Base-by-base conservation (phyloP, 139 green algal genomes). In the Zygnema cylindricum region DNA sequence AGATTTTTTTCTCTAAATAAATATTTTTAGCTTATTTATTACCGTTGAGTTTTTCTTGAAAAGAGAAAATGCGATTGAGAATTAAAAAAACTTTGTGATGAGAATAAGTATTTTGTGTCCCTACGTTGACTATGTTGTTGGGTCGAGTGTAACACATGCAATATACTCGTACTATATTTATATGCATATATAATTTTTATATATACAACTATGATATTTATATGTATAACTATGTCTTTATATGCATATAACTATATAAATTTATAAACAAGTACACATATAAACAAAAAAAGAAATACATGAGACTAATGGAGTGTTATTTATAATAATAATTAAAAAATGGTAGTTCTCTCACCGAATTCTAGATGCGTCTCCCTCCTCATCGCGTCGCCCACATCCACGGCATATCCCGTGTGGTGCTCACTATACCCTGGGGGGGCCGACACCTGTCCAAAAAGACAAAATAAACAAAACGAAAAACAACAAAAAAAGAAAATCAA, bases 331-430 rank as follows among this genome's bases (percentile, higher is more conserved):
- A 7, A 84, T 63, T 63, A 16, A 63, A 16, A 16, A 25, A 16
- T 85, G 77, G 41, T 35, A 33, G 54, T 40, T 25, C 43, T 84
- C 16, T 77, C n/a, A 92, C 88, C 69, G 63, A 83, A 89, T 33
- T 90, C 83, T 0, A 92, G 32, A 73, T 93, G 77, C 32, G 89
- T 93, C 22, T 89, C 43, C 32, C 33, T 23, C 32, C 39, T n/a
- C 2, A 55, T 23, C 32, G 30, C 90, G 55, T 93, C 90, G 25
- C 91, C 90, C 3, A 93, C 88, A 55, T 93, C 91, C 7, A 93
- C 21, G 16, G 81, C 91, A 76, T 94, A 93, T 23, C 91, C 91
- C 1, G 91, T 93, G 91, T 93, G 91, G 63, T 93, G 91, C 55
- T 93, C 91, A 21, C 63, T 90, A 69, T 91, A 94, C 1, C 91